Percentiles rank a stretch among this genome's conserved stretches.
phyloP scores from a whole-genome alignment of 371 early-diverging fungal species.

The Blyttiomyces sp. region DNA sequence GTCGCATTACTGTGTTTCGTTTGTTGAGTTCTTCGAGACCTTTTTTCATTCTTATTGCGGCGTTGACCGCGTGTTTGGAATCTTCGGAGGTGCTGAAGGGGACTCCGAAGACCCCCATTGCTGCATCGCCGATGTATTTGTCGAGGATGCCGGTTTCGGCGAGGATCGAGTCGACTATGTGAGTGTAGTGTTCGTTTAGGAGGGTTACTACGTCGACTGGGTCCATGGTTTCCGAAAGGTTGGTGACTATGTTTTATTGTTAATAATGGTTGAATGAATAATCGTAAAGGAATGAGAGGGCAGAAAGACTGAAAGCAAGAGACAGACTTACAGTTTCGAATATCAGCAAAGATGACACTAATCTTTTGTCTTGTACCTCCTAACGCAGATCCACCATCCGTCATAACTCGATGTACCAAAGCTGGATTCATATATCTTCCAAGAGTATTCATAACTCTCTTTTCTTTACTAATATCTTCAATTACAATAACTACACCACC shows the following conservation, averaged over 20 bases:
- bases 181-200: constrained; percentile 30
- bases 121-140: constrained; percentile 25
- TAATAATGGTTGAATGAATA: not conserved
- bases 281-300: not conserved
- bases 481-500: constrained; percentile 27
- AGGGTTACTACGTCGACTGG: constrained; percentile 25
- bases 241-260: constrained; percentile 6
- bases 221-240: constrained; percentile 12
- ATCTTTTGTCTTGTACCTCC: constrained; percentile 21
- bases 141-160: constrained; percentile 26
- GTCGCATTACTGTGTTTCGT: constrained; percentile 6
- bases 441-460: constrained; percentile 20
- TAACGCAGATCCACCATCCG: constrained; percentile 7
- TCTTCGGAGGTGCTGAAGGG: constrained; percentile 24
- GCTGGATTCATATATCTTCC: constrained; percentile 23
- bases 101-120: constrained; percentile 31
- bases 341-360: constrained; percentile 21
- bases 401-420: constrained; percentile 18
- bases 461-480: constrained; percentile 30
- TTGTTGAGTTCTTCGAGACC: constrained; percentile 29
- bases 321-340: constrained; percentile 28
- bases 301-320: not conserved
- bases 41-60: constrained; percentile 23
- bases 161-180: constrained; percentile 23
- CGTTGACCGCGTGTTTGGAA: constrained; percentile 11